phyloP scores from a whole-genome alignment of 176 grass and related monocot species.

The Carex myosuroides region DNA sequence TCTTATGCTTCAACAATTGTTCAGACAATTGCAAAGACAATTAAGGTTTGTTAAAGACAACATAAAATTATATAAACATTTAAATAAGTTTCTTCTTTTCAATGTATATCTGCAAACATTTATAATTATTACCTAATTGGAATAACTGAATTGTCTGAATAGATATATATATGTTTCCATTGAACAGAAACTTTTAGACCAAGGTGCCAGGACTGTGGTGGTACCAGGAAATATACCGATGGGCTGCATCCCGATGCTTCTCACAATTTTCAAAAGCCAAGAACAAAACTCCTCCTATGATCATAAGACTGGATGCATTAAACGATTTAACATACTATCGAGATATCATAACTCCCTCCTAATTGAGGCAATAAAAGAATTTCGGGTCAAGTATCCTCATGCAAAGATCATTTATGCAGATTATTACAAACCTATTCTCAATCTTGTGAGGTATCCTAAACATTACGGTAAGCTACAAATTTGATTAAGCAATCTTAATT shows the following conservation, averaged over 20 bases:
- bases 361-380: conserved; percentile 30
- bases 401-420: conserved; percentile 60
- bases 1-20: conserved; percentile 19
- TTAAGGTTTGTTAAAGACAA: conserved; percentile 24
- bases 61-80: background rate
- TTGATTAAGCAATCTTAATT: background rate
- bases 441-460: conserved; percentile 43
- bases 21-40: conserved; percentile 13
- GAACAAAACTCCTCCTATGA: conserved; percentile 35
- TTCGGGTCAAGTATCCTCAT: conserved; percentile 35
- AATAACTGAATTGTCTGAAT: background rate
- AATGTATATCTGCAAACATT: background rate
- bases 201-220: conserved; percentile 58
- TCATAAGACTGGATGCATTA: conserved; percentile 53
- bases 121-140: background rate
- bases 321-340: conserved; percentile 50
- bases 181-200: conserved; percentile 31
- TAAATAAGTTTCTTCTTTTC: background rate
- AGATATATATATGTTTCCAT: background rate
- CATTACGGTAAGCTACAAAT: conserved; percentile 48
- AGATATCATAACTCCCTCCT: conserved; percentile 67
- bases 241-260: conserved; percentile 60
- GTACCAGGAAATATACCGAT: conserved; percentile 65
- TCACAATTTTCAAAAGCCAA: conserved; percentile 48
- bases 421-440: conserved; percentile 53